Evolutionary conservation across 164 flowering plant genomes (phyloP), one percentile per base, ranked within the genome.

Genomic region (Kalanchoe fedtschenkoi): DNA sequence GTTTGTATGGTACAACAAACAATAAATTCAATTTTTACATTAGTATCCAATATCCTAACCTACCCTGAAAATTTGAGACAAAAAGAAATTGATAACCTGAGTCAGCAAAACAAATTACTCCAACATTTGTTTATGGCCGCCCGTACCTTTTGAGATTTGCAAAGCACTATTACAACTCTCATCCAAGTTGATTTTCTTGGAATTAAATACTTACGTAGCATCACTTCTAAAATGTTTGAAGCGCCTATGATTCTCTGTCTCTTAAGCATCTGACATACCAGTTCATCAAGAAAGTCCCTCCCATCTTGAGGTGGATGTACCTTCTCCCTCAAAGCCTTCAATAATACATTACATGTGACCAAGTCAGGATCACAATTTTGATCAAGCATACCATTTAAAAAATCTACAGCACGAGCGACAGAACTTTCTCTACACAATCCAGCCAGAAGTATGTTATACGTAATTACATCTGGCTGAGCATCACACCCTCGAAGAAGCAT

Each of bases 351-450:
- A 69, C 97, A 89, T 17, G 92, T 87, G 55, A 67, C 66, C 11
- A 73, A 26, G 67, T 89, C 86, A 53, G 96, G 96, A 74, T 91
- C 91, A 72, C 89, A 86, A 17, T 80, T 88, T 56, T 60, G 71
- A 70, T 84, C 85, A 56, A 91, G 59, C 97, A 89, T 89, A 32
- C 64, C 64, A 60, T 78, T 81, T 39, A 89, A 68, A 71, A 87
- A 79, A 76, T 81, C 83, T 62, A 87, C 69, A 44, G 92, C 92
- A 55, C 62, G 84, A 5, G 81, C 68, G 53, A 87, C 66, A 51
- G 65, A 77, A 64, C 68, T 67, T 32, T 73, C 70, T 69, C 74
- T 80, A 76, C 92, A 89, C 61, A 91, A 78, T 37, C 81, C 83
- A 66, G 72, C 70, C 21, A 89, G 68, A 64, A 91, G 76, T 65